Percentiles rank a stretch among this genome's conserved stretches.
Evolutionary conservation across 2,329 filamentous ascomycete species (phyloP).

Genomic region (Macrophomina phaseolina): DNA sequence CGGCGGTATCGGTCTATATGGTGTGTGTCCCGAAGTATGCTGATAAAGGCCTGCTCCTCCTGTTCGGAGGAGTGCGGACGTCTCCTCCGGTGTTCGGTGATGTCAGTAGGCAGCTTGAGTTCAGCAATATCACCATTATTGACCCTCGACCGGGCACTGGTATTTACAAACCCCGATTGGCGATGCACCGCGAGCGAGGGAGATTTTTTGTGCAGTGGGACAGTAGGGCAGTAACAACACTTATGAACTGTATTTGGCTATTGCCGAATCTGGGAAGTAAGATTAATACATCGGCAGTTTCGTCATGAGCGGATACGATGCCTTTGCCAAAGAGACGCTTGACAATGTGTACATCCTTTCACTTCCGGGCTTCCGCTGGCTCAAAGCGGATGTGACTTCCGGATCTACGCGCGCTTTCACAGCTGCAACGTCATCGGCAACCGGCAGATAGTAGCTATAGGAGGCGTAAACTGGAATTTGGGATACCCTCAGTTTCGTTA

Average conservation of each 20-base stretch:
- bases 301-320: conserved; percentile 1
- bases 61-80: neutral
- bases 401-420: neutral
- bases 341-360: conserved; percentile 20
- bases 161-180: conserved; percentile 2
- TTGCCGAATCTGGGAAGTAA: neutral
- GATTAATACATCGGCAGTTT: neutral
- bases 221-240: neutral
- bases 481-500: neutral
- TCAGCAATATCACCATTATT: neutral
- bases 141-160: neutral
- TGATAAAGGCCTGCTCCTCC: neutral
- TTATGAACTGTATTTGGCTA: neutral
- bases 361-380: conserved; percentile 18
- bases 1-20: neutral
- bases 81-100: neutral
- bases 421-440: conserved; percentile 13
- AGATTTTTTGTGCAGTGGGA: conserved; percentile 4
- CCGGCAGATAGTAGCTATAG: conserved; percentile 14
- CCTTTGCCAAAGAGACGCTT: neutral
- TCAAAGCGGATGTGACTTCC: neutral
- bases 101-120: neutral
- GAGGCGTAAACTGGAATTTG: conserved; percentile 1
- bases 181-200: neutral
- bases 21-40: neutral